Evolutionary conservation across 495 filamentous ascomycete genomes (phyloP).

Genomic region (Rostrohypoxylon terebratum): DNA sequence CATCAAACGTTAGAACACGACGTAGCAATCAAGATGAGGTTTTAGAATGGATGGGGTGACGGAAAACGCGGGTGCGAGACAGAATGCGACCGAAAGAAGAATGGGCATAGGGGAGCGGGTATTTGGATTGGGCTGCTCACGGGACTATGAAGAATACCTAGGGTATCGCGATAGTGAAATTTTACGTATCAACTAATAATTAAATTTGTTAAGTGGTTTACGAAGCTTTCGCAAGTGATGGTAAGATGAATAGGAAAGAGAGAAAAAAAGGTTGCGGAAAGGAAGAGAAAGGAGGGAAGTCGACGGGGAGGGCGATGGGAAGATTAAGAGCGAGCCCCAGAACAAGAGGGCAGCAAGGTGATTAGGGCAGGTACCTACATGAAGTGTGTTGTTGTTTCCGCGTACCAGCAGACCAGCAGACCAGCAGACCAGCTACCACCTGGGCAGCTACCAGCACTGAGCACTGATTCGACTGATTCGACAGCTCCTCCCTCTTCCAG

Average conservation of each 20-base stretch:
- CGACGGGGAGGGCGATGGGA: slow-evolving; percentile 32
- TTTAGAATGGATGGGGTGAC: slow-evolving; percentile 37
- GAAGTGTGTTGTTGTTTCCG: slow-evolving; percentile 38
- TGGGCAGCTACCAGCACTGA: too few species aligned
- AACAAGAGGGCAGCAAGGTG: slow-evolving; percentile 32
- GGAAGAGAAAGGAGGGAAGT: slow-evolving; percentile 15
- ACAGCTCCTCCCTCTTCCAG: slow-evolving; percentile 30
- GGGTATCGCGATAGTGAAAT: slow-evolving; percentile 15
- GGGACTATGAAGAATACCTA: slow-evolving; percentile 5
- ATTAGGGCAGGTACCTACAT: slow-evolving; percentile 42
- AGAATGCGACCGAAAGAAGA: slow-evolving; percentile 47
- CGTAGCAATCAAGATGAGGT: slow-evolving; percentile 13
- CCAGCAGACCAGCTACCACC: too few species aligned
- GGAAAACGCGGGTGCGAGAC: slow-evolving; percentile 32
- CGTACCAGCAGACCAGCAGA: too few species aligned
- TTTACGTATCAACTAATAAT: not conserved
- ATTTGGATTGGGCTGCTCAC: slow-evolving; percentile 39
- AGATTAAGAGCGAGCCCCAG: slow-evolving; percentile 33
- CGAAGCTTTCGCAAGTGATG: not conserved
- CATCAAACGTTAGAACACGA: slow-evolving; percentile 42
- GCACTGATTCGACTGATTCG: slow-evolving; percentile 31
- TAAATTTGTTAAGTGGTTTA: slow-evolving; percentile 11
- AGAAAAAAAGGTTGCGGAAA: slow-evolving; percentile 10
- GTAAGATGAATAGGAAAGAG: slow-evolving; percentile 6
- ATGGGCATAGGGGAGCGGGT: not conserved